Evolutionary conservation across 345 rosid species (phyloP).

Genomic region (Ceriops decandra): DNA sequence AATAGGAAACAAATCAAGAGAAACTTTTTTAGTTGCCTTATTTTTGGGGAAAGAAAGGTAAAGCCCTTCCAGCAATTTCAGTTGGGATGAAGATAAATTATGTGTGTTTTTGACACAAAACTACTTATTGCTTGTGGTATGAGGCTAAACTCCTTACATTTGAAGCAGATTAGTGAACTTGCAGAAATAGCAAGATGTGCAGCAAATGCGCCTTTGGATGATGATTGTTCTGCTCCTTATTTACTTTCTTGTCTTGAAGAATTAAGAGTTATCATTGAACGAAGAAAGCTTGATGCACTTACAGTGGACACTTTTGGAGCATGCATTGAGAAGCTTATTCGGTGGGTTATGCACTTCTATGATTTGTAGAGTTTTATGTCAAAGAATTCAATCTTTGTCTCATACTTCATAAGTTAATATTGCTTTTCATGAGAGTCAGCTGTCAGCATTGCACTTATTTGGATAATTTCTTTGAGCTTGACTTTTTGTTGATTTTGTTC

Average conservation of each 20-base stretch:
- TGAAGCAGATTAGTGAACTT: conserved; percentile 88
- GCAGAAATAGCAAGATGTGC: conserved; percentile 96
- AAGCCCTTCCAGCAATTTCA: neutral
- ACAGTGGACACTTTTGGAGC: conserved; percentile 95
- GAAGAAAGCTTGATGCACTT: conserved; percentile 90
- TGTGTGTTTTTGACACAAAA: neutral
- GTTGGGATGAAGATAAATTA: conserved; percentile 4
- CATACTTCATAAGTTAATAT: neutral
- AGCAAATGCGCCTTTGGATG: conserved; percentile 71
- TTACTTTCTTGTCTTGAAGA: conserved; percentile 80
- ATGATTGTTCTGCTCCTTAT: conserved; percentile 64
- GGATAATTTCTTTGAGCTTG: neutral
- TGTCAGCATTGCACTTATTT: conserved; percentile 2
- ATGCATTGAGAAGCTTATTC: conserved; percentile 87
- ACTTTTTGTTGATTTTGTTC: conserved; percentile 1
- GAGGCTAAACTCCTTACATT: conserved; percentile 20
- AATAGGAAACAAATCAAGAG: no score
- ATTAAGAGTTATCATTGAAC: conserved; percentile 72
- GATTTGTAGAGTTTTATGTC: neutral
- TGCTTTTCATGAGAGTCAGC: no score
- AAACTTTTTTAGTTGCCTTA: neutral
- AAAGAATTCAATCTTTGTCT: neutral
- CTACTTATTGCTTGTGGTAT: conserved; percentile 5
- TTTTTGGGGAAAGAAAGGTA: neutral
- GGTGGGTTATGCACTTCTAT: conserved; percentile 42